phyloP scores from a whole-genome alignment of 495 filamentous ascomycete genomes.

The Aspergillus kassunensis region DNA sequence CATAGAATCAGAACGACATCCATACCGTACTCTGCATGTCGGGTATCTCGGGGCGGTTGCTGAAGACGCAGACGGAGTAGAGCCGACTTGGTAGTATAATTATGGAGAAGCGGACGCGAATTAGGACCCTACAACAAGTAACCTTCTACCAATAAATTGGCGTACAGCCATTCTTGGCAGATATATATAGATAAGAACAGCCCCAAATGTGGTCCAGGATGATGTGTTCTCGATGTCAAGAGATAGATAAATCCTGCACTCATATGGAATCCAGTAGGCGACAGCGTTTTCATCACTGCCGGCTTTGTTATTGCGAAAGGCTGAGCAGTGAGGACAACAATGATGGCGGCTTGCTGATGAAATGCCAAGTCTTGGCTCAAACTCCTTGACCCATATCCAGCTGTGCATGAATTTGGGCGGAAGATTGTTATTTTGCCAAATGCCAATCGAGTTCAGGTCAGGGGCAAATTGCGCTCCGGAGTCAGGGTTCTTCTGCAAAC shows the following conservation, averaged over 20 bases:
- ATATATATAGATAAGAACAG: slow-evolving; percentile 7
- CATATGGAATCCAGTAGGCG: not conserved
- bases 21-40: not conserved
- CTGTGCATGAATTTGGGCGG: not conserved
- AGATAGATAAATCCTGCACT: not conserved
- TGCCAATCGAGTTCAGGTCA: not conserved
- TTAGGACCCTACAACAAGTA: not conserved
- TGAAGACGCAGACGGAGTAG: not conserved
- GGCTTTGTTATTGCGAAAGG: not conserved
- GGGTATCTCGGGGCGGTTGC: not conserved
- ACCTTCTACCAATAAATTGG: not conserved
- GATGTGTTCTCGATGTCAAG: not conserved
- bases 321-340: not conserved
- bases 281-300: not conserved
- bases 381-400: not conserved
- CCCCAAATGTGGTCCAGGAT: not conserved
- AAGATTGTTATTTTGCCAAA: not conserved
- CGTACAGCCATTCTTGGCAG: slow-evolving; percentile 7
- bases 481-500: not conserved
- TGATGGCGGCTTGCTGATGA: not conserved
- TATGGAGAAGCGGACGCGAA: not conserved
- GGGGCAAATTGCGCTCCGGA: not conserved
- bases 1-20: not conserved
- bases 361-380: slow-evolving; percentile 1
- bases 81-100: not conserved